phyloP scores from a whole-genome alignment of 257 asterid species.

The Echites panduratus region DNA sequence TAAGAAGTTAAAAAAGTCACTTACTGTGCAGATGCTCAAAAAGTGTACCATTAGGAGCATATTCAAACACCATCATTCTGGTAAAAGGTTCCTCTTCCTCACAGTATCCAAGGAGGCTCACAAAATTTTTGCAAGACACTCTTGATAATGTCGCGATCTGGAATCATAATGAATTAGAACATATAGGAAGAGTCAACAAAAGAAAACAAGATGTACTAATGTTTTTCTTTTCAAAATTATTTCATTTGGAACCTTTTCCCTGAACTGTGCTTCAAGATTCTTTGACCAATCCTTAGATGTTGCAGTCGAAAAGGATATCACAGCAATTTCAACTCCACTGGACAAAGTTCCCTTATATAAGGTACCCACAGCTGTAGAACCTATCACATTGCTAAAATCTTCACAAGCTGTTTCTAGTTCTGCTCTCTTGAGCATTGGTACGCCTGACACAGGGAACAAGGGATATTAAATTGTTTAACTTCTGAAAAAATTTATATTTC shows the following conservation, averaged over 20 bases:
- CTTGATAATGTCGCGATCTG: constrained; percentile 77
- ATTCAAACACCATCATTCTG: constrained; percentile 89
- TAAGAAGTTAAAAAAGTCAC: constrained; percentile 19
- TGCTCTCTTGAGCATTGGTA: constrained; percentile 72
- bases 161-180: constrained; percentile 16
- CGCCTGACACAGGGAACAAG: constrained; percentile 36
- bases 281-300: constrained; percentile 76
- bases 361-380: constrained; percentile 53
- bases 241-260: constrained; percentile 53
- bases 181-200: constrained; percentile 6
- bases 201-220: not conserved
- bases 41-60: constrained; percentile 91
- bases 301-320: constrained; percentile 46
- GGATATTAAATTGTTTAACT: not conserved
- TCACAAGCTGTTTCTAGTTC: constrained; percentile 89
- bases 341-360: constrained; percentile 83
- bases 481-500: not conserved
- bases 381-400: constrained; percentile 85
- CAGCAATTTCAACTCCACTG: constrained; percentile 90
- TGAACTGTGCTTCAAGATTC: constrained; percentile 55
- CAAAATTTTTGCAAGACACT: constrained; percentile 82
- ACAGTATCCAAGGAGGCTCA: constrained; percentile 76
- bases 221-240: not conserved
- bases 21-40: constrained; percentile 90
- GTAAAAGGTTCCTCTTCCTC: constrained; percentile 80